phyloP scores from a whole-genome alignment of 352 stramenopile genomes.

The Stramenopiles sp. region DNA sequence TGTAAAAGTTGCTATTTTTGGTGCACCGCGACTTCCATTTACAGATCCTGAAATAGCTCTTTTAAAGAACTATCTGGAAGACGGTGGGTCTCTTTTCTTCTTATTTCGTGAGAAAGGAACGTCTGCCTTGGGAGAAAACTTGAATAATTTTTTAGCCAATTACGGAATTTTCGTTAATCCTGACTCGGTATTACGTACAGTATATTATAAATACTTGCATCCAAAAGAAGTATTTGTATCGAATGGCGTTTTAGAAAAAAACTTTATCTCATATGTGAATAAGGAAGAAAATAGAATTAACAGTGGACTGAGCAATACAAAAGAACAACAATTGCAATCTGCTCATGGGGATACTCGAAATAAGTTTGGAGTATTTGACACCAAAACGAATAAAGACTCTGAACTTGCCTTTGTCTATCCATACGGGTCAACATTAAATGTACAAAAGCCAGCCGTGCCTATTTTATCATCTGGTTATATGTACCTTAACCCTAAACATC shows the following conservation, averaged over 20 bases:
- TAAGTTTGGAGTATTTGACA: too few species aligned
- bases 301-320: constrained; percentile 6
- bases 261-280: constrained; percentile 30
- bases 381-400: constrained; percentile 24
- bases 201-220: constrained; percentile 84
- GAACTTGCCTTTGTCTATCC: constrained; percentile 70
- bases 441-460: constrained; percentile 41
- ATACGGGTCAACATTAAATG: constrained; percentile 56
- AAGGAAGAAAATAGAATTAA: neutral
- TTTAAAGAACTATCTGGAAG: constrained; percentile 44
- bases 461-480: constrained; percentile 20
- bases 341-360: too few species aligned
- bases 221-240: constrained; percentile 73
- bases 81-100: constrained; percentile 46
- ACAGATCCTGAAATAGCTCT: constrained; percentile 30
- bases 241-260: constrained; percentile 58
- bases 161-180: constrained; percentile 25
- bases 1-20: constrained; percentile 44
- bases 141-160: constrained; percentile 69
- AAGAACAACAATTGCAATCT: too few species aligned
- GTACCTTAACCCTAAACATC: neutral
- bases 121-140: constrained; percentile 43
- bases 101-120: constrained; percentile 57
- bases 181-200: constrained; percentile 47
- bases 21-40: constrained; percentile 42